Evolutionary conservation across 345 rosid genomes (phyloP), one percentile per base, ranked within the genome.

Genomic region (Odontarrhena argentea): DNA sequence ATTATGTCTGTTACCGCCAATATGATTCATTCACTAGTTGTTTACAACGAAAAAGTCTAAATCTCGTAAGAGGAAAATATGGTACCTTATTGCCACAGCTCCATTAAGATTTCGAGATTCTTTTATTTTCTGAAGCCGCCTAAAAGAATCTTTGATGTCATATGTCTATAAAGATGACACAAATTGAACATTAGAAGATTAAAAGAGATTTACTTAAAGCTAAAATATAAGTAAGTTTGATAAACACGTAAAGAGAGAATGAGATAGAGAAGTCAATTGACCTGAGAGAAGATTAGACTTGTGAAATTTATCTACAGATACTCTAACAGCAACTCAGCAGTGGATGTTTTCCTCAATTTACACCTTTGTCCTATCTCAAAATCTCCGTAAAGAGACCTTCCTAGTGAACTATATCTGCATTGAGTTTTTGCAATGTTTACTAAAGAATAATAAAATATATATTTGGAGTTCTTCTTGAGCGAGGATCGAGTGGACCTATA

Each of bases 331-430:
- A 78, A 64, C 70, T 86, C 79, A 2, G 84, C 74, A 43, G 36
- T 6, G 36, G 88, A 78, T 10, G 97, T 80, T 70, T 81, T 87
- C 87, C 81, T 91, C 78, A 88, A 78, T 80, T 96, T 87, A 83
- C 97, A 94, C 81, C 99, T 94, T 78, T 94, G 99, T 75, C 95
- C 99, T 30, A 94, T 80, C 79, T 91, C 97, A 59, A 94, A 95
- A 75, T 94, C 97, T 25, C 98, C 97, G 36, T 28, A 28, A 28
- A 28, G 32, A 28, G 32, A 28, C 32, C 32, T 28, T 28, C 32
- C 32, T 28, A 2, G 32, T 28, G 89, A 89, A 63, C 75, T 55
- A 75, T 92, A 92, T 76, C 98, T 92, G 79, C 80, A 70, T 51
- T 25, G 26, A 11, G 28, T 44, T 40, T 58, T 28, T 43, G 41